Base-by-base conservation (phyloP, 1,139 yeast genomes). In the Pichia sp. region DNA sequence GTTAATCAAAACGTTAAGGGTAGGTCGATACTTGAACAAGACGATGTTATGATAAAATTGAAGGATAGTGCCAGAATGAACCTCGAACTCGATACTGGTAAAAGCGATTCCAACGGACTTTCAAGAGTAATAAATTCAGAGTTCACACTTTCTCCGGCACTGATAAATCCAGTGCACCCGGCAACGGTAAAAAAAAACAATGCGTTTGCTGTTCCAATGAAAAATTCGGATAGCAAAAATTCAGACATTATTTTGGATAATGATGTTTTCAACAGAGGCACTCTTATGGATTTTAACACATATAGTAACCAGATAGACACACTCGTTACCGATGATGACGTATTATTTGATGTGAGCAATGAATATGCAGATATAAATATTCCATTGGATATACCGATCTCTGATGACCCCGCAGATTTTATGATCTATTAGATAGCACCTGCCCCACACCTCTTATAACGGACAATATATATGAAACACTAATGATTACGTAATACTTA, bases 81-180 rank as follows among this genome's bases (percentile, higher is more conserved):
- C 39, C 7, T 34, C 36, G 7, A 11, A 31, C 7, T 31, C 33
- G 33, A 31, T 7, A 31, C 10, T 8, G 33, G 10, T 31, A 10
- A 31, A 31, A 39, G 44, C 35, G 36, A 44, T 31, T 49, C 44
- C 37, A 46, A 41, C 31, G 46, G 29, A 11, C n/a, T 48, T 16
- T 33, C 45, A 33, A 43, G 44, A 37, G 37, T 48, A 42, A 48
- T 48, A 10, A 49, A 48, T 39, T 38, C 50, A 3, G 47, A 48
- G 36, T 26, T 48, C 10, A 38, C 41, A 33, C 44, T 47, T 29
- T 16, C 23, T 16, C 23, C 23, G 23, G 23, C 23, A 16, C 23
- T 16, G 23, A 16, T 16, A 16, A 16, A 16, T 16, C 23, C 23
- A 16, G 50, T 45, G 38, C 50, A 47, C 16, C 44, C 50, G 2